Evolutionary conservation across 2,329 filamentous ascomycete genomes (phyloP).

Genomic region (Sclerotinia glacialis): DNA sequence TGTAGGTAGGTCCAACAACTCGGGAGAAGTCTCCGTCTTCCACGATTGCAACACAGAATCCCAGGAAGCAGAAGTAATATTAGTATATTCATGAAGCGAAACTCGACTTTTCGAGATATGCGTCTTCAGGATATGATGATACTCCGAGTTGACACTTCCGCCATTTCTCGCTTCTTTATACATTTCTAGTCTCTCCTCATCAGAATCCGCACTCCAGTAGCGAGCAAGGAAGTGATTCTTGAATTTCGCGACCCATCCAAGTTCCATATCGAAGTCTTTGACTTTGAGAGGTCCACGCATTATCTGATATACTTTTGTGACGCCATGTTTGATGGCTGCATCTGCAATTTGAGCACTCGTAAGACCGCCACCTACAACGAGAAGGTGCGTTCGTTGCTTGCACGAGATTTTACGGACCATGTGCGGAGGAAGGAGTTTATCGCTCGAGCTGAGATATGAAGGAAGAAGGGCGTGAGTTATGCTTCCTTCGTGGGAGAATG

Average conservation of each 20-base stretch:
- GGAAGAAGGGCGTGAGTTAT: slow-evolving; percentile 29
- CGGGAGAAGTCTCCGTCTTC: slow-evolving; percentile 49
- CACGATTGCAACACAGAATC: slow-evolving; percentile 48
- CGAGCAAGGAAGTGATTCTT: slow-evolving; percentile 72
- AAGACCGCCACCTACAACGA: slow-evolving; percentile 72
- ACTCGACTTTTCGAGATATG: slow-evolving; percentile 24
- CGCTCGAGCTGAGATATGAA: not conserved
- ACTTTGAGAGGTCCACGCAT: slow-evolving; percentile 59
- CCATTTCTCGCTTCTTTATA: slow-evolving; percentile 66
- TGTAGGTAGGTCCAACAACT: slow-evolving; percentile 45
- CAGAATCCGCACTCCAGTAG: slow-evolving; percentile 74
- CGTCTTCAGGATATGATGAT: slow-evolving; percentile 26
- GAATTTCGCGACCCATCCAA: slow-evolving; percentile 81
- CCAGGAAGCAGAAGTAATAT: slow-evolving; percentile 51
- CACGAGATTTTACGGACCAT: slow-evolving; percentile 53
- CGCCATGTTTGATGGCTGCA: slow-evolving; percentile 60
- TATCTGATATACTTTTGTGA: slow-evolving; percentile 66
- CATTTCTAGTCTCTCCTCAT: slow-evolving; percentile 65
- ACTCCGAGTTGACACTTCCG: slow-evolving; percentile 67
- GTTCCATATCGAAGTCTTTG: slow-evolving; percentile 75
- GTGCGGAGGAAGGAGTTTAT: slow-evolving; percentile 27
- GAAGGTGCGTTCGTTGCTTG: slow-evolving; percentile 55
- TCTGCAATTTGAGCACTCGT: slow-evolving; percentile 74
- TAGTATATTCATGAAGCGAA: slow-evolving; percentile 26
- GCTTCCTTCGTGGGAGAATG: slow-evolving; percentile 37